These are phyloP conservation scores for Termitomyces bulborhizus DNA, from an alignment of 768 basidiomycete genomes.

Conservation along the genomic window DNA sequence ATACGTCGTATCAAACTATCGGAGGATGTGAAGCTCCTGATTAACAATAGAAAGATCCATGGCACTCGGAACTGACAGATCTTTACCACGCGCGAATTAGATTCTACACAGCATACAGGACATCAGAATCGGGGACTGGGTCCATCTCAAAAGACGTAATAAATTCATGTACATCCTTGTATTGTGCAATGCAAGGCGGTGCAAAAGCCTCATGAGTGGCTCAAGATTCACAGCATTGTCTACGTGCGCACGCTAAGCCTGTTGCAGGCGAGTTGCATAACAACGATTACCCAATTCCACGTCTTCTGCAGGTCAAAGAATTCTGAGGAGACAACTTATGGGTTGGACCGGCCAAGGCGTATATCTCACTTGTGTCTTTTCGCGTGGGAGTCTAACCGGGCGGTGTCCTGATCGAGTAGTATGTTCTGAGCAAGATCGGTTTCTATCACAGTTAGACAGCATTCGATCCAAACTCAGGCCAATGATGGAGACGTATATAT, in stretches of 20 bases:
- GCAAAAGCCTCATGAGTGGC: background rate
- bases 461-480: background rate
- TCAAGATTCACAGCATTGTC: background rate
- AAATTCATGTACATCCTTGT: background rate
- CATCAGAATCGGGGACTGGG: constrained; percentile 1
- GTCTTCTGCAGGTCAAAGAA: background rate
- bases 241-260: too few relatives aligned
- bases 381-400: too few relatives aligned
- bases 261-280: background rate
- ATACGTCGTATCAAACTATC: constrained; percentile 4
- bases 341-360: background rate
- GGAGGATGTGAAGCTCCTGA: constrained; percentile 12
- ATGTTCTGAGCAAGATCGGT: background rate
- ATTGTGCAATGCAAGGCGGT: background rate
- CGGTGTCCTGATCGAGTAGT: background rate
- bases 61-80: constrained; percentile 2
- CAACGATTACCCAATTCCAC: background rate
- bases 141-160: background rate
- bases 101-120: background rate
- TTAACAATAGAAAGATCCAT: background rate
- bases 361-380: background rate
- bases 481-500: constrained; percentile 5
- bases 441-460: background rate
- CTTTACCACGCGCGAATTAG: background rate
- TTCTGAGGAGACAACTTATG: too few relatives aligned